A percentile compares a stretch with the other conserved stretches of the same genome.
Conservation (phyloP, 1,284 basidiomycete species). For the Microbotryum scabiosae region DNA sequence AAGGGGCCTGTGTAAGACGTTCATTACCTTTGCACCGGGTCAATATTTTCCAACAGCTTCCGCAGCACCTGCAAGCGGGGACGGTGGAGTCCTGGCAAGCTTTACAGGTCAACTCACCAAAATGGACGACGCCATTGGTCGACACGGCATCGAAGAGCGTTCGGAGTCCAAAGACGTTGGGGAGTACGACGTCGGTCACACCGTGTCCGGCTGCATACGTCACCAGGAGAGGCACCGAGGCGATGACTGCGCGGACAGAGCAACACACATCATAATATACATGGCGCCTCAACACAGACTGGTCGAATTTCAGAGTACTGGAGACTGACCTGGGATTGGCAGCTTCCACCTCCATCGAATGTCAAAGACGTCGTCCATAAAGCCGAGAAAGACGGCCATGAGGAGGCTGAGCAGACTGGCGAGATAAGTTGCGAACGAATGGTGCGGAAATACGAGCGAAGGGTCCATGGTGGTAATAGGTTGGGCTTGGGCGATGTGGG, state of each 20-base stretch:
- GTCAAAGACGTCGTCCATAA: constrained; percentile 96
- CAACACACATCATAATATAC: neutral
- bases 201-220: constrained; percentile 94
- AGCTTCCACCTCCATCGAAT: constrained; percentile 98
- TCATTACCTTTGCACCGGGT: neutral
- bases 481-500: constrained; percentile 12
- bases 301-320: too few species aligned
- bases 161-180: constrained; percentile 48
- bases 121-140: constrained; percentile 56
- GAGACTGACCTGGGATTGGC: constrained; percentile 60
- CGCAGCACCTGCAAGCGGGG: neutral
- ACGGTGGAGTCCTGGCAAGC: constrained; percentile 3
- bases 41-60: neutral
- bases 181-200: constrained; percentile 88
- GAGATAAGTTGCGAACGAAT: constrained; percentile 72
- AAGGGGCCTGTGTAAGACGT: constrained; percentile 58
- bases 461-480: constrained; percentile 7
- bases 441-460: constrained; percentile 27
- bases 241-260: constrained; percentile 53
- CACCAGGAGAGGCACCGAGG: constrained; percentile 85
- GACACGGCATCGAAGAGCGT: constrained; percentile 46
- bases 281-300: too few species aligned
- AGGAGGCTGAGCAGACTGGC: constrained; percentile 83
- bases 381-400: constrained; percentile 87
- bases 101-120: constrained; percentile 51